Conservation (phyloP, 2,329 filamentous ascomycete genomes). For the Chlorencoelia australis region DNA sequence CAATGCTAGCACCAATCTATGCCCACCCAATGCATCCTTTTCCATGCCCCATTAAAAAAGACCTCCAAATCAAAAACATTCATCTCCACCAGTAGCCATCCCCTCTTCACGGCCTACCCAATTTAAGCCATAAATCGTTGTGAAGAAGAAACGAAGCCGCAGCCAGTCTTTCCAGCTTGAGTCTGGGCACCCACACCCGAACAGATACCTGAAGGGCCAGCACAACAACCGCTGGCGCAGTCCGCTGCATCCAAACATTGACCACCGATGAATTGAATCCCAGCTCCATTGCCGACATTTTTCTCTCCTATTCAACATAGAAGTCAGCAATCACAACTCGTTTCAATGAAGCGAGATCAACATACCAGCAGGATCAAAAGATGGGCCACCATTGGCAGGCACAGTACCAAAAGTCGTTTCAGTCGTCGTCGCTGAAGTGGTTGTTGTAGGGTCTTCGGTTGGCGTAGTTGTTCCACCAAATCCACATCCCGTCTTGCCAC, state of each 20-base stretch:
- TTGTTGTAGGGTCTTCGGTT: conserved; percentile 9
- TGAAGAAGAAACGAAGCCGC: conserved; percentile 27
- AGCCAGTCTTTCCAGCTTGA: conserved; percentile 29
- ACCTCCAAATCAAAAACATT: no score
- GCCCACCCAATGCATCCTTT: no score
- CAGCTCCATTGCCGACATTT: conserved; percentile 17
- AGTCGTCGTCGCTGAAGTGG: background rate
- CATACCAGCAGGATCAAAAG: conserved; percentile 19
- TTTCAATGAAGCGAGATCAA: no score
- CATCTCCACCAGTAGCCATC: no score
- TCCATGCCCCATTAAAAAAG: no score
- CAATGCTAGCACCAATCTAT: no score
- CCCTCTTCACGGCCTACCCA: no score
- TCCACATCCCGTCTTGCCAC: conserved; percentile 29
- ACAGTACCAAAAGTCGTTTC: conserved; percentile 1
- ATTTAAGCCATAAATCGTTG: no score
- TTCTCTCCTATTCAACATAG: no score
- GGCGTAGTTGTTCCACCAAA: conserved; percentile 15
- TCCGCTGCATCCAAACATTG: conserved; percentile 16
- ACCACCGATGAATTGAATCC: conserved; percentile 17
- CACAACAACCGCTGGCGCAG: conserved; percentile 16
- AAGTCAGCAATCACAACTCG: no score
- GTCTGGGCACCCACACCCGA: conserved; percentile 26
- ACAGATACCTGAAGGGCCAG: conserved; percentile 23
- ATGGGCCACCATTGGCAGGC: conserved; percentile 9